Evolutionary conservation across 306 rosid genomes (phyloP).

Genomic region (Cucurbita pepo): DNA sequence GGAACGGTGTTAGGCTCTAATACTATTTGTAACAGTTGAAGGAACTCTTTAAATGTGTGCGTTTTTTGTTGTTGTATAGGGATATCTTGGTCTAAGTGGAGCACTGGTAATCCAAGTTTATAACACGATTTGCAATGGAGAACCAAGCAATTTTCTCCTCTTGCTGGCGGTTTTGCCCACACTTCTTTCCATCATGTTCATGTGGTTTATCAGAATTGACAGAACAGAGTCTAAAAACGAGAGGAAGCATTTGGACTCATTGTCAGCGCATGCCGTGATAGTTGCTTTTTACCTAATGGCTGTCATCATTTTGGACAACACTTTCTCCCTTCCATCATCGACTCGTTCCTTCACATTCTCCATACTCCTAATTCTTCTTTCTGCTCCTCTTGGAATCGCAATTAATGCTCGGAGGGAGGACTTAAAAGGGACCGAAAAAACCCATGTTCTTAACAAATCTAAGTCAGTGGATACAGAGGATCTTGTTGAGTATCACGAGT

Average conservation of each 20-base stretch:
- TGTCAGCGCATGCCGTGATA: conserved; percentile 38
- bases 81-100: conserved; percentile 82
- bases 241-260: conserved; percentile 47
- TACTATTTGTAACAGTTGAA: too few relatives aligned
- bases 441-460: conserved; percentile 6
- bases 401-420: conserved; percentile 38
- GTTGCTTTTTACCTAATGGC: conserved; percentile 55
- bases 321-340: conserved; percentile 35
- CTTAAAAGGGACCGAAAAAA: background rate
- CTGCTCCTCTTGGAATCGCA: conserved; percentile 53
- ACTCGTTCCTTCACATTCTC: conserved; percentile 15
- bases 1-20: too few relatives aligned
- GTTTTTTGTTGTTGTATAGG: conserved; percentile 30
- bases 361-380: conserved; percentile 37
- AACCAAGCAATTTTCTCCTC: conserved; percentile 52
- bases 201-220: conserved; percentile 58
- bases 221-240: conserved; percentile 19
- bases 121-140: conserved; percentile 31
- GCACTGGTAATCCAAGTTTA: conserved; percentile 68
- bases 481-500: conserved; percentile 22
- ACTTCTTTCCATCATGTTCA: conserved; percentile 23
- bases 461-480: conserved; percentile 5
- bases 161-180: conserved; percentile 66
- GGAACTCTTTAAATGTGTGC: too few relatives aligned
- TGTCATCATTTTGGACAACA: conserved; percentile 35